phyloP scores from a whole-genome alignment of 768 basidiomycete species.

The Cubamyces sp. region DNA sequence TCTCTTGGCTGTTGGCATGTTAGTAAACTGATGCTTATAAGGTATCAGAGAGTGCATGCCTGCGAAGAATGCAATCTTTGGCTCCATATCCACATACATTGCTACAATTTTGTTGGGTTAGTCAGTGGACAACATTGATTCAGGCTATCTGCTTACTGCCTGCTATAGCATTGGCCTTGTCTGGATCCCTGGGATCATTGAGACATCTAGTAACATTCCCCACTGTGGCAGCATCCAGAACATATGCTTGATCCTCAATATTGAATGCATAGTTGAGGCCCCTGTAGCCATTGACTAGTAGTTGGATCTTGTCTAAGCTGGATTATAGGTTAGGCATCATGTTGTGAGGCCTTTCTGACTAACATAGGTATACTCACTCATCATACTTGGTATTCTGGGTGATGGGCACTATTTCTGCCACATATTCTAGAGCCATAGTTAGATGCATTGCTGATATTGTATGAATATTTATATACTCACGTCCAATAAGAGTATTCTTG shows the following conservation, averaged over 20 bases:
- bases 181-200: constrained; percentile 36
- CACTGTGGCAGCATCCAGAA: constrained; percentile 45
- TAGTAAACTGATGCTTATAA: background rate
- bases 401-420: constrained; percentile 17
- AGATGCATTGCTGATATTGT: no score
- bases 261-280: constrained; percentile 43
- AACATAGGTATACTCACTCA: background rate
- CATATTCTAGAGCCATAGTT: constrained; percentile 18
- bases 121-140: background rate
- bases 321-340: no score
- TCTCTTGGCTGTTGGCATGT: constrained; percentile 23
- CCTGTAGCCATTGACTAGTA: constrained; percentile 18
- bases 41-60: constrained; percentile 33
- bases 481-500: constrained; percentile 37
- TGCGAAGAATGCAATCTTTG: constrained; percentile 42
- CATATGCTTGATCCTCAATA: constrained; percentile 4
- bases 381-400: background rate
- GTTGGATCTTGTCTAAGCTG: constrained; percentile 1
- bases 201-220: constrained; percentile 52
- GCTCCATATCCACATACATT: constrained; percentile 38
- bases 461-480: constrained; percentile 21
- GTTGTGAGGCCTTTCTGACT: no score
- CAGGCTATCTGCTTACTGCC: constrained; percentile 28
- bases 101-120: constrained; percentile 22
- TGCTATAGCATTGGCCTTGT: constrained; percentile 29